phyloP scores from a whole-genome alignment of 2,329 filamentous ascomycete genomes.

The Fusarium sp. region DNA sequence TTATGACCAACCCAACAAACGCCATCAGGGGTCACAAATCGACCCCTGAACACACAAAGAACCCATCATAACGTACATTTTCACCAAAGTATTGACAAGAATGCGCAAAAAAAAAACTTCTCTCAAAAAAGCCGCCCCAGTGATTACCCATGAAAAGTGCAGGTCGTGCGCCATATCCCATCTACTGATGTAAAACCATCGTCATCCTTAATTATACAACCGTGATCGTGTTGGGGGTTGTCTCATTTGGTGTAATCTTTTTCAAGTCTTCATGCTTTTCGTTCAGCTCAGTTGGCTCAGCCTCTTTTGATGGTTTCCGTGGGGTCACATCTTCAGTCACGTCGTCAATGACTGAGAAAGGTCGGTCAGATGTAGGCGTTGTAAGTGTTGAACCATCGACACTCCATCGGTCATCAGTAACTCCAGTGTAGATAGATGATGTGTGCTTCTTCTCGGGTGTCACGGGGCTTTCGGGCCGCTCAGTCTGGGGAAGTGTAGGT shows the following conservation, averaged over 20 bases:
- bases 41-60: conserved; percentile 24
- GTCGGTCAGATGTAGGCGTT: conserved; percentile 52
- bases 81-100: conserved; percentile 44
- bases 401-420: conserved; percentile 51
- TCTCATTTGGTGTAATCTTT: conserved; percentile 39
- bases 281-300: conserved; percentile 33
- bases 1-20: conserved; percentile 38
- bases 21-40: conserved; percentile 19
- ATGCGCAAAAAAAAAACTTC: conserved; percentile 29
- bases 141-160: conserved; percentile 34
- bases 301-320: conserved; percentile 41
- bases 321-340: conserved; percentile 46
- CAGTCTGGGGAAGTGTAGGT: conserved; percentile 22
- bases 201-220: conserved; percentile 41
- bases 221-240: conserved; percentile 39
- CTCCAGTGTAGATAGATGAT: conserved; percentile 52
- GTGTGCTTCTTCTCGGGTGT: conserved; percentile 48
- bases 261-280: conserved; percentile 36
- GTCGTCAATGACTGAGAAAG: conserved; percentile 47
- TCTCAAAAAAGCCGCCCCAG: conserved; percentile 31
- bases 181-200: conserved; percentile 37
- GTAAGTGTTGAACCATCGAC: conserved; percentile 51
- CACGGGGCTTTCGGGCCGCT: conserved; percentile 44
- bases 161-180: conserved; percentile 33
- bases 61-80: conserved; percentile 40